Evolutionary conservation across 805 yeast genomes (phyloP), one percentile per base, ranked within the genome.

Genomic region (Hanseniaspora lindneri): DNA sequence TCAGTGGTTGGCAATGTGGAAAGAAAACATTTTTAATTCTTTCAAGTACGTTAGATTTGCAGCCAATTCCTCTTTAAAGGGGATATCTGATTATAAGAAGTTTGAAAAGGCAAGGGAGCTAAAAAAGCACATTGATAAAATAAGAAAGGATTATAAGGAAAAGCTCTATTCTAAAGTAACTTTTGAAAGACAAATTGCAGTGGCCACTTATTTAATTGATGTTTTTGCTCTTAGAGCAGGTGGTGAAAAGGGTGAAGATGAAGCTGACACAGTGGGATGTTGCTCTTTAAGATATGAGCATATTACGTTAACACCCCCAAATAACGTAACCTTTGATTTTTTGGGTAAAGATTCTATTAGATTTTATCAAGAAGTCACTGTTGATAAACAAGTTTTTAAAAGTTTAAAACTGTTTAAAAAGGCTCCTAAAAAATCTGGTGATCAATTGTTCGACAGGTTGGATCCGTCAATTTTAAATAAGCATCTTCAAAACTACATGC

Each of bases 231-330:
- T 89, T 54, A 83, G 97, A 80, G 96, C 96, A 1, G 96, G 96
- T 62, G 96, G 96, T 57, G 96, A 89, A 64, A 89, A 89, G 63
- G 82, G 89, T 10, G 97, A 89, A 3, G 97, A 89, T 56, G 96
- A 88, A 61, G 97, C 97, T 2, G 97, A 89, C 62, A 89, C 97
- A 1, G 97, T 89, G 39, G 97, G 97, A 39, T 89, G 97, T 66
- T 89, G 97, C 66, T 88, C 96, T 1, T 72, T 89, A 55, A 70
- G 97, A 58, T 88, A 69, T 59, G 97, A 88, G 62, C 97, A 88
- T 64, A 75, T 89, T 39, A 80, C 88, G 1, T 70, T 89, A 51
- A 76, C 76, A 55, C 95, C 95, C 2, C 96, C 96, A 8, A 77
- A 77, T 55, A 81, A 73, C 4, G 96, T 89, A 14, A 74, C 82